Percentiles rank a stretch among this genome's conserved stretches.
phyloP scores from a whole-genome alignment of 139 green algal species.

The Eudorina sp. region DNA sequence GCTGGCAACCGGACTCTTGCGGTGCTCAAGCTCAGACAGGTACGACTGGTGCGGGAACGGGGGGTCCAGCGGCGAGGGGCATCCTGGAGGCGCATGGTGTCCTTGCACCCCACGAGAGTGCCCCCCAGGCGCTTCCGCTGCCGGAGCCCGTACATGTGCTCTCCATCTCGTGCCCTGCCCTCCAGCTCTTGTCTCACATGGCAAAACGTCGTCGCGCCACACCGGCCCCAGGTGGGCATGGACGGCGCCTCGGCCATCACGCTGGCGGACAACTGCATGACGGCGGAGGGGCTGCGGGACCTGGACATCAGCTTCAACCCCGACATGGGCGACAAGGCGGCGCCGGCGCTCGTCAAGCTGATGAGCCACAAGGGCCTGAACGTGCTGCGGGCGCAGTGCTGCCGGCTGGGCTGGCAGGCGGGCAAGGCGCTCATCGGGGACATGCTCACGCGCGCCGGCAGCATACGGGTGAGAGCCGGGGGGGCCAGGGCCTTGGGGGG shows the following conservation, averaged over 20 bases:
- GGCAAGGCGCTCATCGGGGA: slow-evolving; percentile 33
- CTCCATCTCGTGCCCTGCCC: too few species aligned
- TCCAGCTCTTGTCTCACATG: too few species aligned
- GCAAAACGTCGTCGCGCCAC: too few species aligned
- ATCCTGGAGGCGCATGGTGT: too few species aligned
- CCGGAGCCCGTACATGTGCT: too few species aligned
- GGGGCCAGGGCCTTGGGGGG: too few species aligned
- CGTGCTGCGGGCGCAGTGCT: slow-evolving; percentile 39
- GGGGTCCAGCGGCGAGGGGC: too few species aligned
- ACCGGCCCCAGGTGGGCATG: slow-evolving; percentile 29
- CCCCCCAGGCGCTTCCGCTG: too few species aligned
- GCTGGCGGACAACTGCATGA: slow-evolving; percentile 17
- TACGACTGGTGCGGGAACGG: not conserved
- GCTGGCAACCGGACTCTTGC: slow-evolving; percentile 5
- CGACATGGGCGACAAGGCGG: slow-evolving; percentile 40
- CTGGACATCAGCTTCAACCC: slow-evolving; percentile 43
- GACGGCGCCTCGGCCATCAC: not conserved
- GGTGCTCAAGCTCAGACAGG: slow-evolving; percentile 42
- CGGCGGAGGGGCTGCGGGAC: slow-evolving; percentile 40
- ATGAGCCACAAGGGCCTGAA: slow-evolving; percentile 42
- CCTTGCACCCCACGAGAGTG: too few species aligned
- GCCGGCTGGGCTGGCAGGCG: slow-evolving; percentile 17
- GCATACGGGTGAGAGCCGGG: slow-evolving; percentile 6
- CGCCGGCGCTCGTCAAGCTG: slow-evolving; percentile 7
- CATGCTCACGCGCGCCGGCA: not conserved